Base-by-base conservation (phyloP, 768 basidiomycete genomes). In the Auriculariales sp. region DNA sequence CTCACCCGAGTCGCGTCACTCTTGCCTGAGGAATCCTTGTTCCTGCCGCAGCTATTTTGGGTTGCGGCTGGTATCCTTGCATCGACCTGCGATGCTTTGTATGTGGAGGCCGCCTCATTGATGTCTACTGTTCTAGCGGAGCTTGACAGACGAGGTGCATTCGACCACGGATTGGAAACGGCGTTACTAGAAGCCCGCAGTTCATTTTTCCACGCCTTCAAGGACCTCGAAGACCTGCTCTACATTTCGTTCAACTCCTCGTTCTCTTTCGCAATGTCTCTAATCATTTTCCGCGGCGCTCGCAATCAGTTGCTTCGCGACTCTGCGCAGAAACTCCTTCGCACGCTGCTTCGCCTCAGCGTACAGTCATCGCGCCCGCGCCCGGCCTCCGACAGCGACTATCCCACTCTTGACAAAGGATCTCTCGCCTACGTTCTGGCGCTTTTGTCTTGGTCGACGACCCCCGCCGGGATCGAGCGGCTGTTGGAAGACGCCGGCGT, bases 241-340 rank as follows among this genome's bases (percentile, higher is more conserved):
- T 75, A 77, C 33, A 65, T 94, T 24, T 86, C 84, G 0, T 93
- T 92, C 65, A 81, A 84, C 28, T 63, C 66, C 22, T 81, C 71
- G 60, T 84, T 90, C 64, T 84, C 86, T 4, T 88, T 93, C 63
- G 80, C 85, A 10, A 64, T 95, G 19, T 79, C 88, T 2, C 71
- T 86, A 0, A 74, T 89, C 55, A 77, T 94, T 42, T 87, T 91
- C 74, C 91, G 92, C 59, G 90, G 89, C 33, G 66, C 91, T 50
- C 78, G 91, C 24, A 79, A 82, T 56, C 71, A 77, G 2, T 68
- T 71, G 2, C 71, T 89, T 54, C 75, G 68, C 48, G 75, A 77
- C 5, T 71, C 77, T 12, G 80, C 83, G 1, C 75, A 78, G 54
- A 67, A 67, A 3, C 73, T 77, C 11, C 67, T 91, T 12, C 71